phyloP scores from a whole-genome alignment of 371 early-diverging fungal species.

The Mortierella sp. region DNA sequence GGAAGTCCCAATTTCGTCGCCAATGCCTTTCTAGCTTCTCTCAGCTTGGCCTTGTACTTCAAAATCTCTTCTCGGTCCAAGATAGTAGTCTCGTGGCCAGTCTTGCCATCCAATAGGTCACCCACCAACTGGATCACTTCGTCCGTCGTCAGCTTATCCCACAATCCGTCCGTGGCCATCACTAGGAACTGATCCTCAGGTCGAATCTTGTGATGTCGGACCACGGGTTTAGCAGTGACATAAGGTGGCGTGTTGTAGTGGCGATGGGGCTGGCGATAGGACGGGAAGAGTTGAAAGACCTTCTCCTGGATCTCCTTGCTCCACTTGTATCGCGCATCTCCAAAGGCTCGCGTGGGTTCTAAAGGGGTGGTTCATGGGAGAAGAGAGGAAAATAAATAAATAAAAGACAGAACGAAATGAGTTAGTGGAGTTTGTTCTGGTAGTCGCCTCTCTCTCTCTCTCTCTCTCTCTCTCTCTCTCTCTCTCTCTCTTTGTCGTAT shows the following conservation, averaged over 20 bases:
- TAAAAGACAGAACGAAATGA: not conserved
- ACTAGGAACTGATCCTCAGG: slow-evolving; percentile 84
- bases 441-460: no score
- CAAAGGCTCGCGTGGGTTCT: slow-evolving; percentile 68
- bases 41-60: slow-evolving; percentile 15
- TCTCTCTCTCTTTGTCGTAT: no score
- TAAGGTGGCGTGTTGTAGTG: slow-evolving; percentile 92
- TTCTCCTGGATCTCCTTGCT: slow-evolving; percentile 71
- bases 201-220: slow-evolving; percentile 69
- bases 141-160: slow-evolving; percentile 85
- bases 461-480: no score
- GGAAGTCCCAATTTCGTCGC: slow-evolving; percentile 19
- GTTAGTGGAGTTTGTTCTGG: not conserved
- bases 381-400: not conserved
- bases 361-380: slow-evolving; percentile 1
- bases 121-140: slow-evolving; percentile 74
- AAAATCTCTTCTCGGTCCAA: slow-evolving; percentile 30
- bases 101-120: slow-evolving; percentile 57
- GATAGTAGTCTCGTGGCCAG: slow-evolving; percentile 25
- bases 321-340: slow-evolving; percentile 85
- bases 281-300: slow-evolving; percentile 70
- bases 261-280: slow-evolving; percentile 70
- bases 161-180: slow-evolving; percentile 94
- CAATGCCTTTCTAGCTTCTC: slow-evolving; percentile 9
- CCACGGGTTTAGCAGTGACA: slow-evolving; percentile 89